phyloP scores from a whole-genome alignment of 169 alveolate genomes.

The Plasmodium chabaudi region DNA sequence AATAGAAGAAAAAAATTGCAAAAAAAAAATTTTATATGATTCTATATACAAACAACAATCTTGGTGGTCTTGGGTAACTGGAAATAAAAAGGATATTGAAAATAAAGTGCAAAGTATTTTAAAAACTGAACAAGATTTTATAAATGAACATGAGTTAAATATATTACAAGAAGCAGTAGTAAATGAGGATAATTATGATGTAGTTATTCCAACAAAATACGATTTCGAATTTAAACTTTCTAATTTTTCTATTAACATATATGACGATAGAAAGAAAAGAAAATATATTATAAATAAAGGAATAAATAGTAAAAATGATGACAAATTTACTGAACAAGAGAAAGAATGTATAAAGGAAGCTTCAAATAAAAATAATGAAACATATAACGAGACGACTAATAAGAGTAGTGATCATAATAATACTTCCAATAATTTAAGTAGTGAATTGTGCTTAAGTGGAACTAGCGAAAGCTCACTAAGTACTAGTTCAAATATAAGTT shows the following conservation, averaged over 20 bases:
- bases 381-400: not conserved
- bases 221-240: slow-evolving; percentile 78
- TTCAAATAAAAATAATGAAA: not conserved
- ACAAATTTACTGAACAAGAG: not conserved
- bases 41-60: slow-evolving; percentile 79
- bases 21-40: slow-evolving; percentile 78
- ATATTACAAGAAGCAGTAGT: slow-evolving; percentile 80
- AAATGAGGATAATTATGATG: slow-evolving; percentile 78
- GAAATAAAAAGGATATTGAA: slow-evolving; percentile 77
- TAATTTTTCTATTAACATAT: slow-evolving; percentile 76
- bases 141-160: slow-evolving; percentile 77
- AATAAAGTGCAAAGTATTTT: slow-evolving; percentile 74
- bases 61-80: slow-evolving; percentile 86
- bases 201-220: slow-evolving; percentile 80
- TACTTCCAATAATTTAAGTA: not conserved
- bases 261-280: slow-evolving; percentile 72
- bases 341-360: not conserved
- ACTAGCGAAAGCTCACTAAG: slow-evolving; percentile 20
- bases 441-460: slow-evolving; percentile 15
- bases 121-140: slow-evolving; percentile 70
- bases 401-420: not conserved
- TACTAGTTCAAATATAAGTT: slow-evolving; percentile 13
- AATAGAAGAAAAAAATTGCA: slow-evolving; percentile 79
- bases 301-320: not conserved
- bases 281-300: not conserved